These are phyloP conservation scores for Globisporangium viniferum DNA, from an alignment of 352 stramenopile genomes.

Conservation along the genomic window DNA sequence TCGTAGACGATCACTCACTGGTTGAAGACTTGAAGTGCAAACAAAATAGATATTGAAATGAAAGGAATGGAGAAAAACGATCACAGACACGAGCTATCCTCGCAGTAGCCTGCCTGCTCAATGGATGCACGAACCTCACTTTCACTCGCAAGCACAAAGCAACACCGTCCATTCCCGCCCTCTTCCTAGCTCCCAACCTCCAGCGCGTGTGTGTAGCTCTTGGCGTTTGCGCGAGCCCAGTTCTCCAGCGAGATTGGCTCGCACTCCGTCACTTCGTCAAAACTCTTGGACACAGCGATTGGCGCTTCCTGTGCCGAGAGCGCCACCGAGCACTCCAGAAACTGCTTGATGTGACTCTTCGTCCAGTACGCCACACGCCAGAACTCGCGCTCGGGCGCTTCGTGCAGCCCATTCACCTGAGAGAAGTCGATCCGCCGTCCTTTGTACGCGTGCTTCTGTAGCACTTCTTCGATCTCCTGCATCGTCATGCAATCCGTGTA, in stretches of 20 bases:
- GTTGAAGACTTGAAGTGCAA: not conserved
- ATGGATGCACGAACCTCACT: too few species aligned
- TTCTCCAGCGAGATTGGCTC: conserved; percentile 42
- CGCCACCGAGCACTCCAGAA: conserved; percentile 49
- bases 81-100: too few species aligned
- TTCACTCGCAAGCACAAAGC: too few species aligned
- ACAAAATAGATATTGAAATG: too few species aligned
- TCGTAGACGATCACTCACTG: too few species aligned
- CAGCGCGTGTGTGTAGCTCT: conserved; percentile 46
- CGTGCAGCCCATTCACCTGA: conserved; percentile 38
- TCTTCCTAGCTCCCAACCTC: conserved; percentile 1
- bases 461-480: conserved; percentile 36
- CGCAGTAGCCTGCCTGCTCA: too few species aligned
- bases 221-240: conserved; percentile 49
- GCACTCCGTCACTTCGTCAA: conserved; percentile 59
- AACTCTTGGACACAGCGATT: conserved; percentile 41
- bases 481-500: conserved; percentile 48
- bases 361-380: conserved; percentile 63
- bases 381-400: conserved; percentile 39
- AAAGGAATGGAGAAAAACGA: too few species aligned
- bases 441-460: conserved; percentile 40
- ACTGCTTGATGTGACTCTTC: conserved; percentile 33
- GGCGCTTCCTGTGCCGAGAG: conserved; percentile 23
- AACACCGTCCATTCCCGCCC: not conserved
- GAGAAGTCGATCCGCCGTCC: conserved; percentile 33